Percentiles rank a stretch among this genome's conserved stretches.
These are phyloP conservation scores for Pleurotus eryngii DNA, from an alignment of 768 basidiomycete genomes.

Conservation along the genomic window DNA sequence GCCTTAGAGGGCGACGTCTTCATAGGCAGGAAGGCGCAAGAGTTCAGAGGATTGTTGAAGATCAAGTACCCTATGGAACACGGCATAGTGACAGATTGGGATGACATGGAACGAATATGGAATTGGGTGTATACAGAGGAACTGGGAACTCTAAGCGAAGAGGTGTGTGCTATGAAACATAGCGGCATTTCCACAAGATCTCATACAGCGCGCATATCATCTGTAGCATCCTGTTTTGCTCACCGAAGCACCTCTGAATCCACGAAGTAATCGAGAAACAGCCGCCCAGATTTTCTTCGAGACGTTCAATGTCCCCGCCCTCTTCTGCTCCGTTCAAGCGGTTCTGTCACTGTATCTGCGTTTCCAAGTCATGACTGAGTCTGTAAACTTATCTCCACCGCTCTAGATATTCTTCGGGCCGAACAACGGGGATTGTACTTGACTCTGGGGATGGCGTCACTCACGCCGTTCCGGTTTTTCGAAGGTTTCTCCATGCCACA, in stretches of 20 bases:
- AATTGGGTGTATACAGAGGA: conserved; percentile 96
- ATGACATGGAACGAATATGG: conserved; percentile 99
- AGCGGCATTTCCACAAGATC: background rate
- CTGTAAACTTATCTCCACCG: conserved; percentile 8
- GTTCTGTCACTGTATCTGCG: conserved; percentile 80
- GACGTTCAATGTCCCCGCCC: conserved; percentile 97
- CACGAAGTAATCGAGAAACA: conserved; percentile 91
- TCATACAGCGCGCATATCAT: conserved; percentile 11
- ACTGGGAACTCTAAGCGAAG: conserved; percentile 92
- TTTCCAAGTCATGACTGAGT: background rate
- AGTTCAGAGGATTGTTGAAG: conserved; percentile 91
- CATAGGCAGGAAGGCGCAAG: conserved; percentile 93
- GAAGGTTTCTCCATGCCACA: conserved; percentile 99
- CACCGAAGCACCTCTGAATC: conserved; percentile 97
- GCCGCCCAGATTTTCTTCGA: conserved; percentile 99
- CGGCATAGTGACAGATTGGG: conserved; percentile 99
- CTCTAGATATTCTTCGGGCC: conserved; percentile 90
- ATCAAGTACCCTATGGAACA: conserved; percentile 99
- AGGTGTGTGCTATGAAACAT: conserved; percentile 50
- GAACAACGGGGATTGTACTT: conserved; percentile 98
- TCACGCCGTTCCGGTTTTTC: conserved; percentile 94
- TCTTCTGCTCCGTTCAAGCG: conserved; percentile 96
- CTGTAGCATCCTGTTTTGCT: conserved; percentile 91
- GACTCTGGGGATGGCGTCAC: conserved; percentile 99
- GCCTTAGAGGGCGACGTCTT: conserved; percentile 95